Evolutionary conservation across 352 stramenopile species (phyloP).

Genomic region (Phytopythium vexans): DNA sequence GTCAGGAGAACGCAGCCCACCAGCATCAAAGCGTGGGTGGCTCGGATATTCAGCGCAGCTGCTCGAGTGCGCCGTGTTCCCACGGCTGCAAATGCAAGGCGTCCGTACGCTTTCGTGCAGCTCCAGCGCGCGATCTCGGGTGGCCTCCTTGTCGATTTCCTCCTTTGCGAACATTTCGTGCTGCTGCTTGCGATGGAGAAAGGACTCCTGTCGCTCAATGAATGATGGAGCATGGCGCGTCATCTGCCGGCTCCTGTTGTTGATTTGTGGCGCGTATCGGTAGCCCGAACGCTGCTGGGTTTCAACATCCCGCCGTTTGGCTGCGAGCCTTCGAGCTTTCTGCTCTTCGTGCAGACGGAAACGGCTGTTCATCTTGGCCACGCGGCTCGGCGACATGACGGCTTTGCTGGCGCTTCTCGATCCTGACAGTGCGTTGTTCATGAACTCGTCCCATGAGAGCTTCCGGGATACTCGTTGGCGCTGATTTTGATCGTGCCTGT

Average conservation of each 20-base stretch:
- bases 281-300: slow-evolving; percentile 21
- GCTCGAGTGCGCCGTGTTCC: slow-evolving; percentile 16
- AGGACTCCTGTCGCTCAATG: slow-evolving; percentile 26
- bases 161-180: slow-evolving; percentile 20
- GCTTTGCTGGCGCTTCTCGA: slow-evolving; percentile 6
- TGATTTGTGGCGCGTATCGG: slow-evolving; percentile 31
- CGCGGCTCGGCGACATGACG: slow-evolving; percentile 24
- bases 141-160: slow-evolving; percentile 15
- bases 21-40: slow-evolving; percentile 10
- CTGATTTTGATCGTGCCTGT: not conserved
- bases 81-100: slow-evolving; percentile 39
- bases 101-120: slow-evolving; percentile 35
- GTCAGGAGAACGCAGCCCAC: slow-evolving; percentile 5
- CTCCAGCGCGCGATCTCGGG: slow-evolving; percentile 17
- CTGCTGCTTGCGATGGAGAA: slow-evolving; percentile 26
- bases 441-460: slow-evolving; percentile 15
- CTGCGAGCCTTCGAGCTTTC: slow-evolving; percentile 19
- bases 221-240: slow-evolving; percentile 35
- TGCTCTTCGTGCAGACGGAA: slow-evolving; percentile 41
- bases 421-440: slow-evolving; percentile 5
- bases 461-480: not conserved
- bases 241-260: slow-evolving; percentile 32
- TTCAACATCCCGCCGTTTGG: slow-evolving; percentile 30
- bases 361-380: slow-evolving; percentile 29
- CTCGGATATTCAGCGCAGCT: slow-evolving; percentile 9